Percentiles rank a stretch among this genome's conserved stretches.
Evolutionary conservation across 129 eudicot genomes (phyloP).

Genomic region (Mikania micrantha): DNA sequence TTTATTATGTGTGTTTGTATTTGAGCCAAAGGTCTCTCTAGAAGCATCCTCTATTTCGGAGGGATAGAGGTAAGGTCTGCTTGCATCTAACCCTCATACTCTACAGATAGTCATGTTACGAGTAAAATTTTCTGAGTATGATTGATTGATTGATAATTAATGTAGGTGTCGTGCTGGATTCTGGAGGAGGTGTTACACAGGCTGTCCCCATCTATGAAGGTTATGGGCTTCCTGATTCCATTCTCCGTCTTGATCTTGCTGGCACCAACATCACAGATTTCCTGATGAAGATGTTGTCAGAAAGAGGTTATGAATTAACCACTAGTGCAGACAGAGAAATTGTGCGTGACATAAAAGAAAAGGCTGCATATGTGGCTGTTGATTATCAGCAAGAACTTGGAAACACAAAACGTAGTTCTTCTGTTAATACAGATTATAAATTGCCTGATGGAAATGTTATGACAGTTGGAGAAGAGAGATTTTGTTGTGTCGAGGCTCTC

Average conservation of each 20-base stretch:
- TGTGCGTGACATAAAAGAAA: slow-evolving; percentile 74
- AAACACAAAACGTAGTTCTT: too few species aligned
- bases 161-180: slow-evolving; percentile 53
- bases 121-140: too few species aligned
- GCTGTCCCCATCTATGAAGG: slow-evolving; percentile 63
- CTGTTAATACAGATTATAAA: slow-evolving; percentile 45
- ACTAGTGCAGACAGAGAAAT: slow-evolving; percentile 81
- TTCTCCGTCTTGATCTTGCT: slow-evolving; percentile 64
- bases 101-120: too few species aligned
- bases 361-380: too few species aligned
- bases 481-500: slow-evolving; percentile 63
- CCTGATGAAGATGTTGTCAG: slow-evolving; percentile 64
- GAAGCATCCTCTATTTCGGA: too few species aligned
- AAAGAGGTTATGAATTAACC: slow-evolving; percentile 83
- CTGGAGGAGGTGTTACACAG: slow-evolving; percentile 34
- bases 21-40: too few species aligned
- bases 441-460: slow-evolving; percentile 68
- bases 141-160: too few species aligned
- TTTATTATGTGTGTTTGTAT: too few species aligned
- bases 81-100: too few species aligned
- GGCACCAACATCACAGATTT: slow-evolving; percentile 63
- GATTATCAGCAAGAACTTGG: too few species aligned
- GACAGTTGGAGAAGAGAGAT: slow-evolving; percentile 61
- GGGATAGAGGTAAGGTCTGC: too few species aligned
- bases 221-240: slow-evolving; percentile 62